Evolutionary conservation across 352 stramenopile genomes (phyloP).

Genomic region (Globisporangium lucens): DNA sequence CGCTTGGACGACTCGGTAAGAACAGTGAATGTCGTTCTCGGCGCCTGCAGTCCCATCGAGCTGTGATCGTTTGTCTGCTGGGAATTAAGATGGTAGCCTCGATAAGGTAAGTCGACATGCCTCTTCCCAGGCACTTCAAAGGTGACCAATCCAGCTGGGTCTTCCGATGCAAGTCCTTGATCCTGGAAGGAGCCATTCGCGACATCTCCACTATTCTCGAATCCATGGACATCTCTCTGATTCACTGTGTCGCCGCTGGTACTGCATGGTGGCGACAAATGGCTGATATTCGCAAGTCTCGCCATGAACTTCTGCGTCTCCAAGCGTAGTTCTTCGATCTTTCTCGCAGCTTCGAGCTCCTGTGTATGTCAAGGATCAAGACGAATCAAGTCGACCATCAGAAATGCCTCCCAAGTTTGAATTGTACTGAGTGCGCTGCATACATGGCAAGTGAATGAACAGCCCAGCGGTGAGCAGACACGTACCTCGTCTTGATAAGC

Average conservation of each 20-base stretch:
- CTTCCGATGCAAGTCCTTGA: neutral
- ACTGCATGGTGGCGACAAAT: neutral
- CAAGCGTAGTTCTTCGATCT: conserved; percentile 8
- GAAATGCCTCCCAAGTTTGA: no score
- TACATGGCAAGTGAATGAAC: no score
- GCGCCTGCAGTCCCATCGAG: neutral
- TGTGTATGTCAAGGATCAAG: neutral
- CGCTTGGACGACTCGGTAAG: neutral
- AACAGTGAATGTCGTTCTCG: neutral
- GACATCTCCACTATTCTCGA: neutral
- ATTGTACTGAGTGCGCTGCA: no score
- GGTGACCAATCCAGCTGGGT: neutral
- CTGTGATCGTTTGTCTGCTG: neutral
- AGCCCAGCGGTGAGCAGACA: neutral
- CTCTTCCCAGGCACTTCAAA: neutral
- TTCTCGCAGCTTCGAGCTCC: neutral
- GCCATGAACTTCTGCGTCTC: conserved; percentile 11
- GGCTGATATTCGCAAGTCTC: neutral
- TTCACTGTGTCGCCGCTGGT: neutral
- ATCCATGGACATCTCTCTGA: neutral
- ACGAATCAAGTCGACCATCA: no score
- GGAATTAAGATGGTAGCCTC: neutral
- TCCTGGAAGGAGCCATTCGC: neutral
- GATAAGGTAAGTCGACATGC: neutral
- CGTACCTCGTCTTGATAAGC: neutral